Conservation (phyloP, 176 grass and related monocot species). For the Zea luxurians region DNA sequence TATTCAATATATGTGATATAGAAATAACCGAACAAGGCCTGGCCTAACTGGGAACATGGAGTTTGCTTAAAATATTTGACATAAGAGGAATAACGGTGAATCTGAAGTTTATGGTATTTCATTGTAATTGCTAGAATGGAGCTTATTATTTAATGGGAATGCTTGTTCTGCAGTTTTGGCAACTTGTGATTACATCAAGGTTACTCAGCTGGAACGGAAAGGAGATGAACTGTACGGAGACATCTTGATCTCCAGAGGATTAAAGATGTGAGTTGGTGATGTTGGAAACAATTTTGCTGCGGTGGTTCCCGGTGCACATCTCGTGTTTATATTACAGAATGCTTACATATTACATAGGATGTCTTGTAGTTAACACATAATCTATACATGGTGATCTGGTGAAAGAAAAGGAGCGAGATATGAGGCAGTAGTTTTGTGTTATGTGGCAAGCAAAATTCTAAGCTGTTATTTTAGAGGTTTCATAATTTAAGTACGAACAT, state of each 20-base stretch:
- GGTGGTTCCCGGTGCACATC: slow-evolving; percentile 17
- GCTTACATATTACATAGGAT: slow-evolving; percentile 22
- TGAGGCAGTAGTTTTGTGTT: background rate
- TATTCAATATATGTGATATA: too few species aligned
- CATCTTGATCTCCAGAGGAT: slow-evolving; percentile 72
- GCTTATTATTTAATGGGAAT: slow-evolving; percentile 13
- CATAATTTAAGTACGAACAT: background rate
- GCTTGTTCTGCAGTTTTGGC: slow-evolving; percentile 55
- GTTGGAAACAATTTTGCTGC: slow-evolving; percentile 10
- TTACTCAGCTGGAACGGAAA: slow-evolving; percentile 42
- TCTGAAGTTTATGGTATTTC: background rate
- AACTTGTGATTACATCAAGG: slow-evolving; percentile 62
- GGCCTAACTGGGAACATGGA: background rate
- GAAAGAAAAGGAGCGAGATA: slow-evolving; percentile 1
- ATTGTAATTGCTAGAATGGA: slow-evolving; percentile 12
- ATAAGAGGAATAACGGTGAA: background rate
- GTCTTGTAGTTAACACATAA: slow-evolving; percentile 14
- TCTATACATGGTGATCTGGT: slow-evolving; percentile 1
- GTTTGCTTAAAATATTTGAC: slow-evolving; percentile 13
- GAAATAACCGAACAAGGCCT: too few species aligned
- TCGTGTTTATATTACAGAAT: slow-evolving; percentile 23
- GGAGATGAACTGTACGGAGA: slow-evolving; percentile 45
- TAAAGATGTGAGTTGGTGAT: slow-evolving; percentile 59
- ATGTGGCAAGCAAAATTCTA: background rate
- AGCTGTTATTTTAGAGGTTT: background rate